A percentile compares a stretch with the other conserved stretches of the same genome.
These are phyloP conservation scores for Hyphodiscus sp. DNA, from an alignment of 2,329 filamentous ascomycete species.

Conservation along the genomic window DNA sequence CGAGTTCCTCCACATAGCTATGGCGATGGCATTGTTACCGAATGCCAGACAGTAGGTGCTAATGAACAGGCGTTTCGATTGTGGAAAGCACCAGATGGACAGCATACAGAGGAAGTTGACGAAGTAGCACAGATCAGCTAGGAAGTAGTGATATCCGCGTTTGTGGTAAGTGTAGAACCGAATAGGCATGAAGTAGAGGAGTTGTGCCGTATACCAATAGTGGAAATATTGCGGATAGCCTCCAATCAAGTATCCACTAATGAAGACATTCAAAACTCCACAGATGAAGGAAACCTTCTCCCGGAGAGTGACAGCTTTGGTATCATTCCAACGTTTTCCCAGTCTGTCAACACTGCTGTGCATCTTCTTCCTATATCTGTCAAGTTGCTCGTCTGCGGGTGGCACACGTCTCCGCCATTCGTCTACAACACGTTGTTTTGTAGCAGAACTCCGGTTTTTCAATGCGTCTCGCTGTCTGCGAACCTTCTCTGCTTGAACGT, in stretches of 20 bases:
- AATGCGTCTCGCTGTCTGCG: constrained; percentile 75
- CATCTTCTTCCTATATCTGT: constrained; percentile 86
- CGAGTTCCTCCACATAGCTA: constrained; percentile 98
- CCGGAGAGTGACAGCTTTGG: constrained; percentile 76
- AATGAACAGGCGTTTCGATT: constrained; percentile 86
- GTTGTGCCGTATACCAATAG: constrained; percentile 82
- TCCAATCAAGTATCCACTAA: constrained; percentile 90
- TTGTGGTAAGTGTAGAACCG: constrained; percentile 86
- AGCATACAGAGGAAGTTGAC: constrained; percentile 82
- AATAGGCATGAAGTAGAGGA: constrained; percentile 95
- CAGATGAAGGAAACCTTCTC: constrained; percentile 97
- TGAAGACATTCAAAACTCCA: constrained; percentile 94
- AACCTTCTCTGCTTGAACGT: constrained; percentile 78
- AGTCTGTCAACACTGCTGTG: constrained; percentile 82
- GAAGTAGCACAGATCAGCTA: constrained; percentile 97
- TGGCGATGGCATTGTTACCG: constrained; percentile 95
- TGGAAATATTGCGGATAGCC: constrained; percentile 82
- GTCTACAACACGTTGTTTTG: constrained; percentile 85
- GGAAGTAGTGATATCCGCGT: constrained; percentile 92
- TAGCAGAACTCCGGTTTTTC: constrained; percentile 66
- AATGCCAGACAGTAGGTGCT: constrained; percentile 87
- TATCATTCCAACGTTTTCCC: constrained; percentile 80
- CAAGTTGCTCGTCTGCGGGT: constrained; percentile 84
- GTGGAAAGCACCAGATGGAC: constrained; percentile 84
- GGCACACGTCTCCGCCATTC: constrained; percentile 86